A percentile compares a stretch with the other conserved stretches of the same genome.
phyloP scores from a whole-genome alignment of 148 eudicot species.

The Selenicereus undatus region DNA sequence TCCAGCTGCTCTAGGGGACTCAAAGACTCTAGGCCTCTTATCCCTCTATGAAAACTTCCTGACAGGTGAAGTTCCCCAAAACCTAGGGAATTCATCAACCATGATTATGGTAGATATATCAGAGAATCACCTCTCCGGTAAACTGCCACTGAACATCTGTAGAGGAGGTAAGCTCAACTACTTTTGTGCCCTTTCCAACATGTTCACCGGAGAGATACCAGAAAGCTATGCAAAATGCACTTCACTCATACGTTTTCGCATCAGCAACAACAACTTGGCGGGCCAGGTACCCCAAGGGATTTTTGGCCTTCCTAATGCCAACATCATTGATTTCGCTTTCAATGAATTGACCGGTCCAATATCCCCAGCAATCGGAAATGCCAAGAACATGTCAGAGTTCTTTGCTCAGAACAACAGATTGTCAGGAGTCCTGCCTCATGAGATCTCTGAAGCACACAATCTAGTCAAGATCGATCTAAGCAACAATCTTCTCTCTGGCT shows the following conservation, averaged over 20 bases:
- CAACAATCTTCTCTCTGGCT: conserved; percentile 63
- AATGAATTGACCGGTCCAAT: conserved; percentile 62
- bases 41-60: conserved; percentile 73
- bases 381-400: conserved; percentile 74
- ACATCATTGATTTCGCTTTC: conserved; percentile 65
- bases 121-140: conserved; percentile 65
- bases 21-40: conserved; percentile 46
- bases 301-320: conserved; percentile 66
- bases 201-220: conserved; percentile 65
- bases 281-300: conserved; percentile 66
- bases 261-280: conserved; percentile 52
- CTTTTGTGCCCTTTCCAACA: conserved; percentile 64
- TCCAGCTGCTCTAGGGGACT: conserved; percentile 51
- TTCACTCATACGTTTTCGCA: conserved; percentile 71
- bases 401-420: conserved; percentile 65
- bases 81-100: conserved; percentile 59
- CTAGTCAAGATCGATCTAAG: conserved; percentile 82
- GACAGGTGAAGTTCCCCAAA: conserved; percentile 70
- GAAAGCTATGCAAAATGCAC: conserved; percentile 53
- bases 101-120: conserved; percentile 64
- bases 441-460: conserved; percentile 56
- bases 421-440: conserved; percentile 65
- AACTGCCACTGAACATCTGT: conserved; percentile 57
- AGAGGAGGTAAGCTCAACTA: conserved; percentile 61
- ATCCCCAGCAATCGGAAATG: conserved; percentile 43